Base-by-base conservation (phyloP, 805 yeast genomes). In the Wickerhamomyces pijperi region DNA sequence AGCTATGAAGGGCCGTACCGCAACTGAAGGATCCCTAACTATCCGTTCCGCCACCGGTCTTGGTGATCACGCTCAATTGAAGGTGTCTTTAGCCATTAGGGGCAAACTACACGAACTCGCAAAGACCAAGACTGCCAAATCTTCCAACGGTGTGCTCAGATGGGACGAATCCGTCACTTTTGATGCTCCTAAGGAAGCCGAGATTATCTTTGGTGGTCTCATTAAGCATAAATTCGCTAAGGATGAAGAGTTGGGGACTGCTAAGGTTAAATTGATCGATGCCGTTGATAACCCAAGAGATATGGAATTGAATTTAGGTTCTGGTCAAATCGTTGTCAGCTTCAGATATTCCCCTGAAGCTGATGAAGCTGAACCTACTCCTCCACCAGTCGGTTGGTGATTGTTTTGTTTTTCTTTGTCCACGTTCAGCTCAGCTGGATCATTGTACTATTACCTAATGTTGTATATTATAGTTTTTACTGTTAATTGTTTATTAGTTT, bases 151-250 rank as follows among this genome's bases (percentile, higher is more conserved):
- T 1, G 40, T 51, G 1, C 63, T 65, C 36, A 62, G 56, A 40
- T 78, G 81, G 75, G 68, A 75, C 42, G 95, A 85, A 53, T 64
- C 76, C 17, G 65, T 71, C 43, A 67, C 78, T 4, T 82, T 88
- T 64, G 76, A 72, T 51, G 78, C 90, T 5, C 65, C 79, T 4
- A 59, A 77, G 4, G 79, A 72, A 11, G 78, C 79, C 3, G 68
- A 64, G 39, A 51, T 88, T 33, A 62, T 74, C 3, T 73, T 90
- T 51, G 66, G 68, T 32, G 73, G 84, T 20, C 65, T 74, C 33
- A 75, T 78, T 28, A 82, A 74, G 51, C 92, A 83, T 55, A 70
- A 76, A 3, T 70, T 88, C 48, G 87, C 94, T 31, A 78, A 80
- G 52, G 79, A 74, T 47, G 63, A 65, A 20, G 82, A 74, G 41